Evolutionary conservation across 768 basidiomycete genomes (phyloP).

Genomic region (Lanmaoa pseudosensibilis): DNA sequence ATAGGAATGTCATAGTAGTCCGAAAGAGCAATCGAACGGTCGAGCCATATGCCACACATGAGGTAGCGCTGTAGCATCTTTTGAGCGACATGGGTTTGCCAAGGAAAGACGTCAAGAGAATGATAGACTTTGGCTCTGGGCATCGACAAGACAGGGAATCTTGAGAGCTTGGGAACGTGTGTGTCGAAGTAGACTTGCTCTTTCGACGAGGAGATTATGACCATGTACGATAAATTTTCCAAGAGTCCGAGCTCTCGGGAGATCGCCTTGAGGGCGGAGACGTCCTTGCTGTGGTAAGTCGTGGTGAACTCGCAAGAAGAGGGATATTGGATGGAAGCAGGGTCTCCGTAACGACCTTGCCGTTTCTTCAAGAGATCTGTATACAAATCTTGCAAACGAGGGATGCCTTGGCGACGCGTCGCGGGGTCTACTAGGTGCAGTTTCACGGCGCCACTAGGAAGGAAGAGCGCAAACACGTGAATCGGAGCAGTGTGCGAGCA

Average conservation of each 20-base stretch:
- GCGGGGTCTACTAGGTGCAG: conserved; percentile 92
- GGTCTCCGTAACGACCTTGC: conserved; percentile 39
- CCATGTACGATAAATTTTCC: conserved; percentile 69
- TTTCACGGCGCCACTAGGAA: conserved; percentile 65
- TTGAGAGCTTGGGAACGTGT: conserved; percentile 64
- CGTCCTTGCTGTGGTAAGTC: conserved; percentile 76
- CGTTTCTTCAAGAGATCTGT: conserved; percentile 57
- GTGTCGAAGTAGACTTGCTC: conserved; percentile 82
- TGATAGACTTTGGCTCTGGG: conserved; percentile 74
- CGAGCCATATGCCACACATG: conserved; percentile 73
- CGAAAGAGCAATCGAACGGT: conserved; percentile 74
- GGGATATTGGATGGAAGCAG: conserved; percentile 63
- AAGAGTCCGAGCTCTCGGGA: conserved; percentile 81
- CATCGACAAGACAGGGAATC: conserved; percentile 89
- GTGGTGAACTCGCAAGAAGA: conserved; percentile 58
- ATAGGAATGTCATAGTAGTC: conserved; percentile 92
- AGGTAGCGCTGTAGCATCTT: conserved; percentile 88
- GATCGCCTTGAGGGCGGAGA: conserved; percentile 79
- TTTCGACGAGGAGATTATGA: conserved; percentile 85
- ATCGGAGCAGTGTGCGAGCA: conserved; percentile 68
- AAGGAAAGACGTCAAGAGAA: conserved; percentile 79
- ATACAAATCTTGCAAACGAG: conserved; percentile 76
- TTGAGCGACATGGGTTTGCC: conserved; percentile 79
- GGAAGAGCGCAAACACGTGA: conserved; percentile 87
- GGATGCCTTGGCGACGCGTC: conserved; percentile 78